Evolutionary conservation across 306 rosid species (phyloP).

Genomic region (Spatholobus suberectus): DNA sequence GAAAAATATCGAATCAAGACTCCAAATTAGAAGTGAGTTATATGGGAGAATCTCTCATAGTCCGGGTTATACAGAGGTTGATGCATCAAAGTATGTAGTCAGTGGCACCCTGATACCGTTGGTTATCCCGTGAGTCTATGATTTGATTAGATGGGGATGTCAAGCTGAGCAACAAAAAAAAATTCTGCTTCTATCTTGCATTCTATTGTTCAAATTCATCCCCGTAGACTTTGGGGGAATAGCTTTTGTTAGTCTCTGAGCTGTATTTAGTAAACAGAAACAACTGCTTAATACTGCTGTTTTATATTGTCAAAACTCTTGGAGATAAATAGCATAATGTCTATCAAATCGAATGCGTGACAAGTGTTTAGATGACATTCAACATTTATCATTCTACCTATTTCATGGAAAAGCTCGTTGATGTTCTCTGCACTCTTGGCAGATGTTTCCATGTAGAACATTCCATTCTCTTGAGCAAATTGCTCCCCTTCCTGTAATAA

Average conservation of each 20-base stretch:
- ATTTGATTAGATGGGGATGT: slow-evolving; percentile 10
- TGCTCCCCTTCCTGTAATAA: slow-evolving; percentile 61
- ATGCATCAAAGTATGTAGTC: too few species aligned
- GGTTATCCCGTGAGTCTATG: not conserved
- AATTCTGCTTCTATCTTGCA: slow-evolving; percentile 43
- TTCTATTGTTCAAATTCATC: slow-evolving; percentile 50
- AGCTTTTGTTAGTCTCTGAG: slow-evolving; percentile 60
- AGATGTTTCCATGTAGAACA: slow-evolving; percentile 70
- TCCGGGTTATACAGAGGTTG: not conserved
- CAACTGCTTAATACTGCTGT: too few species aligned
- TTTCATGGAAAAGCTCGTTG: slow-evolving; percentile 69
- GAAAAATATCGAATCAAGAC: not conserved
- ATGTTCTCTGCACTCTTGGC: slow-evolving; percentile 63
- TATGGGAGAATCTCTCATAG: not conserved
- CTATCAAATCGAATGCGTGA: not conserved
- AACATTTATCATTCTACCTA: slow-evolving; percentile 50
- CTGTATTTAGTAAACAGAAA: too few species aligned
- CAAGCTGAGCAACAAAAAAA: slow-evolving; percentile 55
- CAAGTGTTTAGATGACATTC: not conserved
- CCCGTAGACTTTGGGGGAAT: slow-evolving; percentile 49
- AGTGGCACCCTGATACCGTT: not conserved
- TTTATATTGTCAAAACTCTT: too few species aligned
- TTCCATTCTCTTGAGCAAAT: slow-evolving; percentile 67
- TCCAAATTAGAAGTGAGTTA: slow-evolving; percentile 17
- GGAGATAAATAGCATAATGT: not conserved